Conservation (phyloP, 768 basidiomycete species). For the Leccinum rimulosum region DNA sequence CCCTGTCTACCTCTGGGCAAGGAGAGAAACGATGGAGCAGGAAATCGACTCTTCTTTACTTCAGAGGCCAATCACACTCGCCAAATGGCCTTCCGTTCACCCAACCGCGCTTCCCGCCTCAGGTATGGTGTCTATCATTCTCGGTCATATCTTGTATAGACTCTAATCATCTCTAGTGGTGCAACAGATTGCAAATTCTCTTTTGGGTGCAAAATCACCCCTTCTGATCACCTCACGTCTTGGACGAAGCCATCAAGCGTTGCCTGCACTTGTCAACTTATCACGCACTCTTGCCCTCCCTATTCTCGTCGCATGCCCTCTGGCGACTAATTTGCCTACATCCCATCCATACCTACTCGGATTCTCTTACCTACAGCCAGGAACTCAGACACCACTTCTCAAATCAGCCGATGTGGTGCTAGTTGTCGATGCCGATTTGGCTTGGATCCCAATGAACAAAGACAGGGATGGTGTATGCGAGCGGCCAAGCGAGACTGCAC, state of each 20-base stretch:
- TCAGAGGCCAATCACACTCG: conserved; percentile 25
- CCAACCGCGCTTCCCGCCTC: conserved; percentile 44
- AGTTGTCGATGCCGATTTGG: conserved; percentile 62
- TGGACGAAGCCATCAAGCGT: conserved; percentile 51
- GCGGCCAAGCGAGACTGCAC: conserved; percentile 40
- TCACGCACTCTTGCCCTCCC: conserved; percentile 54
- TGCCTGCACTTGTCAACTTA: conserved; percentile 44
- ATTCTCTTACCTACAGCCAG: conserved; percentile 45
- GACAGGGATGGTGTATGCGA: conserved; percentile 28
- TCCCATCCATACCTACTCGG: conserved; percentile 56
- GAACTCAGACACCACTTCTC: conserved; percentile 46
- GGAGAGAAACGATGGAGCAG: conserved; percentile 70
- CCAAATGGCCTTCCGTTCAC: conserved; percentile 54
- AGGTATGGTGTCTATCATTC: conserved; percentile 26
- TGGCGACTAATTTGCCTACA: conserved; percentile 51
- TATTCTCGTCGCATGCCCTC: conserved; percentile 49
- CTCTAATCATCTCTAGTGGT: conserved; percentile 22
- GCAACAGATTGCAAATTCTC: conserved; percentile 43
- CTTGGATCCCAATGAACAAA: conserved; percentile 58
- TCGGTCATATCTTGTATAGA: neutral
- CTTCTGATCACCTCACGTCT: conserved; percentile 65
- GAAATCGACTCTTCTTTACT: conserved; percentile 44
- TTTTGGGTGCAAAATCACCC: conserved; percentile 50
- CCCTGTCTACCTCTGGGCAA: conserved; percentile 71
- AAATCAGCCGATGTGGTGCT: conserved; percentile 59